Evolutionary conservation across 2,329 filamentous ascomycete genomes (phyloP).

Genomic region (Sclerotinia spermophila): DNA sequence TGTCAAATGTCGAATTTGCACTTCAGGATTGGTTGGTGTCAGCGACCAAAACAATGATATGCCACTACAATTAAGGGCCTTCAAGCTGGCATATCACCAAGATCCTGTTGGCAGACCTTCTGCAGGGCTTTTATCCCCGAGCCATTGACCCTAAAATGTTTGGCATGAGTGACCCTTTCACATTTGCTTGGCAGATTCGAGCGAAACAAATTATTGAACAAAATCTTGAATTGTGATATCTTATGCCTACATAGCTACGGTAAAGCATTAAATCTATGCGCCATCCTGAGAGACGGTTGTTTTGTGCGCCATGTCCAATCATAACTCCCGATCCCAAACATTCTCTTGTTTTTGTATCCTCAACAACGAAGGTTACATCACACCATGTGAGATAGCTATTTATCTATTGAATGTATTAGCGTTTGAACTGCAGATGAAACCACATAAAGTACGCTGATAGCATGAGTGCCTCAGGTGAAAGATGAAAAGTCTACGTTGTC

Average conservation of each 20-base stretch:
- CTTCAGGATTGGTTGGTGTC: too few species aligned
- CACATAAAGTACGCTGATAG: conserved; percentile 7
- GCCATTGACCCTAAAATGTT: not conserved
- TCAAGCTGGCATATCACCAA: not conserved
- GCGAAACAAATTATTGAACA: not conserved
- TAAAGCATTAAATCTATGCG: not conserved
- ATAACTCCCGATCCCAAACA: too few species aligned
- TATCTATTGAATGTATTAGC: not conserved
- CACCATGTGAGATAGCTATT: not conserved
- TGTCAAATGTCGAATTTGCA: too few species aligned
- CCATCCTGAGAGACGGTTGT: too few species aligned
- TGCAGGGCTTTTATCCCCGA: not conserved
- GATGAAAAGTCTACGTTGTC: conserved; percentile 73
- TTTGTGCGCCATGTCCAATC: too few species aligned
- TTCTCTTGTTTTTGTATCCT: too few species aligned
- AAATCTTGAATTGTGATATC: not conserved
- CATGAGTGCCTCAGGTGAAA: conserved; percentile 64
- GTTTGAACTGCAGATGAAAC: conserved; percentile 1
- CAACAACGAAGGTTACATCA: not conserved
- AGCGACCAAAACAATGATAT: not conserved
- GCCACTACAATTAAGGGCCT: not conserved
- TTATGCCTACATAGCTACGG: not conserved
- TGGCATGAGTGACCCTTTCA: not conserved
- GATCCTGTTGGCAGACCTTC: not conserved
- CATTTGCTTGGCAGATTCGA: not conserved